Evolutionary conservation across 805 yeast species (phyloP), one percentile per base, ranked within the genome.

Genomic region (Wickerhamomyces chambardii): DNA sequence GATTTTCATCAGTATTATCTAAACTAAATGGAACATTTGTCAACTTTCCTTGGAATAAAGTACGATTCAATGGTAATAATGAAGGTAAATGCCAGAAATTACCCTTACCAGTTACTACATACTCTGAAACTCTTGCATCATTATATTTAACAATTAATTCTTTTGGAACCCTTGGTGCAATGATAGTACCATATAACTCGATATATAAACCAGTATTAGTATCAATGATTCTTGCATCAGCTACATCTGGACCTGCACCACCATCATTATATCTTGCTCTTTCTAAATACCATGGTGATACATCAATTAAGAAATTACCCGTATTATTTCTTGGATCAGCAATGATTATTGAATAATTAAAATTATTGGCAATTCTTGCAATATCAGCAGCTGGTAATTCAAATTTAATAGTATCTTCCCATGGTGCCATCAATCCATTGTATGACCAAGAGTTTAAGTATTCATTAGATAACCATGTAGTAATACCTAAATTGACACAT

Each of bases 201-300:
- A 78, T 61, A 46, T 73, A 78, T 10, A 67, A 50, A 9, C 84
- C 84, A 2, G 78, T 68, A 36, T 70, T 69, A 14, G 67, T 61
- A 48, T 78, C 84, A 37, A 78, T 72, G 47, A 78, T 73, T 41
- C 82, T 63, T 8, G 77, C 69, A 47, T 73, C 78, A 16, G 58
- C 44, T 5, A 45, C 38, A 56, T 73, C 57, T 40, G 70, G 64
- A 40, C 75, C 49, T 12, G 63, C 58, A 39, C 62, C 55, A 33
- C 66, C 68, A 36, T 70, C 69, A 42, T 73, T 70, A 28, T 68
- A 64, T 26, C 61, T 50, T 1, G 63, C 63, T 31, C 79, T 64
- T 45, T 71, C 68, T 38, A 70, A 58, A 45, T 58, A 72, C 56
- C 64, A 60, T 0, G 78, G 77, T 17, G 65, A 58, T 6, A 73